phyloP scores from a whole-genome alignment of 148 eudicot genomes.

The Rhododendron simsii region DNA sequence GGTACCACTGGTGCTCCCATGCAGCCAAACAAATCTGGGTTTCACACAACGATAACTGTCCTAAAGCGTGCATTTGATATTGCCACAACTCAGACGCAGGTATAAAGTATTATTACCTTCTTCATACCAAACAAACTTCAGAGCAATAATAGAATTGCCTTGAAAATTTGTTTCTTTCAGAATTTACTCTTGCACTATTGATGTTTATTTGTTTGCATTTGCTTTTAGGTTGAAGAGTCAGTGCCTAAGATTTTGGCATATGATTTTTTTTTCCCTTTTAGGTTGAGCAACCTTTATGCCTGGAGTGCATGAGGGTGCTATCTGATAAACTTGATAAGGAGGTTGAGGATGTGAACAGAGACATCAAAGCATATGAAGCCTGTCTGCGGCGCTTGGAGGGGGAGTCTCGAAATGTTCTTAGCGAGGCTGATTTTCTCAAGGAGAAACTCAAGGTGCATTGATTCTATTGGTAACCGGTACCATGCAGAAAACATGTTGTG shows the following conservation, averaged over 20 bases:
- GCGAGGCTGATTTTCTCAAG: conserved; percentile 88
- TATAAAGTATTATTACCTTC: conserved; percentile 11
- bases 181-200: background rate
- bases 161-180: background rate
- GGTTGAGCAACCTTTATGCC: conserved; percentile 97
- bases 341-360: conserved; percentile 88
- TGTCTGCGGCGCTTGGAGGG: conserved; percentile 87
- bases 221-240: background rate
- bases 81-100: conserved; percentile 88
- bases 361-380: conserved; percentile 83
- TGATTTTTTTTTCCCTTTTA: conserved; percentile 14
- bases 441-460: conserved; percentile 78
- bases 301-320: conserved; percentile 94
- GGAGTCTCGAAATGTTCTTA: conserved; percentile 68
- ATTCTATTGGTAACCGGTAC: conserved; percentile 9
- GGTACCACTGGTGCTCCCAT: conserved; percentile 42
- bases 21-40: conserved; percentile 76
- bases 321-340: conserved; percentile 98
- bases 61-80: conserved; percentile 90
- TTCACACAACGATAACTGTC: conserved; percentile 77
- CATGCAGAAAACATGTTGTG: conserved; percentile 1
- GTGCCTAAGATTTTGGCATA: background rate
- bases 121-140: background rate
- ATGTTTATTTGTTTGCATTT: background rate
- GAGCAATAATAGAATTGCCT: background rate